These are phyloP conservation scores for Mortierella sp. DNA, from an alignment of 371 early-diverging fungal species.

Conservation along the genomic window DNA sequence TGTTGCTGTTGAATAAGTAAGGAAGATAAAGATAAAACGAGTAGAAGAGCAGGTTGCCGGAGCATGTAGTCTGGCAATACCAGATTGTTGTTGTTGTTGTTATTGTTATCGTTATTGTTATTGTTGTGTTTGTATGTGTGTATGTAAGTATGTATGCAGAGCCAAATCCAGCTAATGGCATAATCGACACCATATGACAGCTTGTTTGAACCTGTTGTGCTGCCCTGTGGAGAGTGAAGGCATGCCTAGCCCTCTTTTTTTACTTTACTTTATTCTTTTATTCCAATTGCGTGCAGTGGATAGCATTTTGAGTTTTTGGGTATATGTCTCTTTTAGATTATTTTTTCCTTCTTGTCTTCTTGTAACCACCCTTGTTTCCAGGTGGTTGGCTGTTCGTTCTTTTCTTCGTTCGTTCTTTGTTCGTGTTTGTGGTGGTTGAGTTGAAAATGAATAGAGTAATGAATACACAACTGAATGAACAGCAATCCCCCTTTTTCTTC, in stretches of 20 bases:
- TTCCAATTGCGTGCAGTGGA: background rate
- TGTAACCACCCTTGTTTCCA: conserved; percentile 10
- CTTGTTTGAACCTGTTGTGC: background rate
- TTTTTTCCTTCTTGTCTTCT: background rate
- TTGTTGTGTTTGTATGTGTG: background rate
- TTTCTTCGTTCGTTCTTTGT: background rate
- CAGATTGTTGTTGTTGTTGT: background rate
- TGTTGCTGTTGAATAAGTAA: background rate
- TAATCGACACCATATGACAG: background rate
- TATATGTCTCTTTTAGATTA: background rate
- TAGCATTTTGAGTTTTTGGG: background rate
- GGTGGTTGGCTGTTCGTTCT: background rate
- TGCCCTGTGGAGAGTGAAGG: background rate
- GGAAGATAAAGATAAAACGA: background rate
- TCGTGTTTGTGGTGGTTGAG: background rate
- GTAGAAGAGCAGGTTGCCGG: background rate
- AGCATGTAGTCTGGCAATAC: conserved; percentile 5
- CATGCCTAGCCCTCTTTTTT: background rate
- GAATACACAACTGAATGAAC: background rate
- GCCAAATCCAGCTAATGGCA: background rate
- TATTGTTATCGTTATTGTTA: no score
- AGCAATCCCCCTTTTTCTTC: background rate
- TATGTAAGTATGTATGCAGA: background rate
- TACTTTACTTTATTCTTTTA: background rate
- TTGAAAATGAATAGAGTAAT: background rate